These are phyloP conservation scores for Pythium graminicola DNA, from an alignment of 352 stramenopile genomes.

Conservation along the genomic window DNA sequence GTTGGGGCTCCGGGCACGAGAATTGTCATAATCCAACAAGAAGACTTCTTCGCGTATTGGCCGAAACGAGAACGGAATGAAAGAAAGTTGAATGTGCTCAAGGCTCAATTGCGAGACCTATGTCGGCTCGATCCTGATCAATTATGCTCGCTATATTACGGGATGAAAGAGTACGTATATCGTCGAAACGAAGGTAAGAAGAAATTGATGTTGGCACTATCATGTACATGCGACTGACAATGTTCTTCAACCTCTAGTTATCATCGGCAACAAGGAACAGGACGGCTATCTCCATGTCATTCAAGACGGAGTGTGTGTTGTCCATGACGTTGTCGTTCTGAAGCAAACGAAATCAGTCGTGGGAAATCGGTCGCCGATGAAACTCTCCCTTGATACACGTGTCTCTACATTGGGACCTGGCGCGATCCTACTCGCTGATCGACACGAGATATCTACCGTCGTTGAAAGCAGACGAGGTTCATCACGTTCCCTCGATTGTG, in stretches of 20 bases:
- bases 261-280: slow-evolving; percentile 25
- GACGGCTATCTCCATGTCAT: slow-evolving; percentile 31
- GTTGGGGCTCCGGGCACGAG: slow-evolving; percentile 23
- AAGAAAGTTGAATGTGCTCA: slow-evolving; percentile 30
- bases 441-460: background rate
- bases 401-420: slow-evolving; percentile 35
- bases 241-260: slow-evolving; percentile 17
- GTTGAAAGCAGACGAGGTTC: slow-evolving; percentile 12
- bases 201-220: background rate
- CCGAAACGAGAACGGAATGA: slow-evolving; percentile 23
- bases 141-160: slow-evolving; percentile 42
- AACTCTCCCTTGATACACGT: slow-evolving; percentile 30
- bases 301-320: slow-evolving; percentile 32
- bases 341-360: slow-evolving; percentile 20
- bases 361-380: slow-evolving; percentile 8
- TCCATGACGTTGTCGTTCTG: slow-evolving; percentile 36
- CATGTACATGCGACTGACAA: background rate
- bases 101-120: slow-evolving; percentile 25
- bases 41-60: slow-evolving; percentile 32
- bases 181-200: slow-evolving; percentile 35
- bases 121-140: slow-evolving; percentile 34
- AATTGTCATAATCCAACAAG: slow-evolving; percentile 31
- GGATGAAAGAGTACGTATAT: slow-evolving; percentile 27
- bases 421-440: slow-evolving; percentile 30
- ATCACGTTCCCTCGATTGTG: slow-evolving; percentile 2